Evolutionary conservation across 169 alveolate species (phyloP), one percentile per base, ranked within the genome.

Genomic region (Eimeria praecox): DNA sequence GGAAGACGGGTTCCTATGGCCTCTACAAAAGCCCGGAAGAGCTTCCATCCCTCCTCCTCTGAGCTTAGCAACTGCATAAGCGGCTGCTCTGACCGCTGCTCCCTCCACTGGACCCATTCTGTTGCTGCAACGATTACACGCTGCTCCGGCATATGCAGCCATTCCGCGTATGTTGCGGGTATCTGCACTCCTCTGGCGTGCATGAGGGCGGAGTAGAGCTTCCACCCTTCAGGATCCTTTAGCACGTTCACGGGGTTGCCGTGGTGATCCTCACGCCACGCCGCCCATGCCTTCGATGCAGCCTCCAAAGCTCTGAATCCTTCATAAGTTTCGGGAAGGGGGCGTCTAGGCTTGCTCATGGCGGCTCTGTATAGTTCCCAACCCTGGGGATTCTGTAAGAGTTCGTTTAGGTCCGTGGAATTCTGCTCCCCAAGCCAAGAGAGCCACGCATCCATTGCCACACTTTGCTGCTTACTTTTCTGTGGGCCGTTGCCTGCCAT

Each of bases 241-340:
- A 92, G 27, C 49, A 92, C 95, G 5, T 27, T 83, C 30, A 83
- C 85, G 38, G 82, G 91, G 69, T 35, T 77, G n/a, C 95, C 95
- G 66, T 56, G 88, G 91, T 92, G 95, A 54, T 77, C 86, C 85
- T 92, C 89, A 42, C 95, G 95, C 95, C 95, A 92, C 38, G 95
- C 88, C 20, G 95, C 40, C 95, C 95, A 92, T 5, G 80, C 89
- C 52, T 75, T 56, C 22, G 95, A 56, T 18, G 95, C 95, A 66
- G 83, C 82, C 92, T 92, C 92, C 0, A 83, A 92, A 64, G 66
- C 35, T 30, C 64, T 77, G 46, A 92, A 66, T n/a, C 92, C 95
- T 46, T 92, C 95, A 56, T 78, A 92, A 3, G 95, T 92, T 56
- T 56, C 92, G 44, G 95, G 95, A 22, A 92, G 40, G 35, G 90